Evolutionary conservation across 208 protist species (phyloP).

Genomic region (Hexamita inflata): DNA sequence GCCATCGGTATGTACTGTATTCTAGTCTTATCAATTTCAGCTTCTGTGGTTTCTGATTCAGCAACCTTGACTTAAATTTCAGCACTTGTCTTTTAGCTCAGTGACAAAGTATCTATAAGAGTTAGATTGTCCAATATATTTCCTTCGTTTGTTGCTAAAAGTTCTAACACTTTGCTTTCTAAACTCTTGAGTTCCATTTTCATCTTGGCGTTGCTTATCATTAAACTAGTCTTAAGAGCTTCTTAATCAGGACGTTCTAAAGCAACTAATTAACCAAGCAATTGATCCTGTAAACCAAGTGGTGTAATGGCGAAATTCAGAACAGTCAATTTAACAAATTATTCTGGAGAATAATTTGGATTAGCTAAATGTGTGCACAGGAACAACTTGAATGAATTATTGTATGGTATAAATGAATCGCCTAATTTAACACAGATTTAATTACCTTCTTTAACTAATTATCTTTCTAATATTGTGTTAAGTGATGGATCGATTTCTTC

Average conservation of each 20-base stretch:
- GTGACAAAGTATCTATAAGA: conserved; percentile 85
- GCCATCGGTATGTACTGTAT: conserved; percentile 80
- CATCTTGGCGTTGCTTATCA: conserved; percentile 85
- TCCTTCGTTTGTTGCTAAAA: conserved; percentile 72
- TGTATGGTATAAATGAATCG: conserved; percentile 87
- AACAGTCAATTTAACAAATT: conserved; percentile 86
- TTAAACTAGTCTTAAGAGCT: conserved; percentile 72
- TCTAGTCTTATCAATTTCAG: conserved; percentile 76
- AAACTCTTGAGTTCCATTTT: conserved; percentile 80
- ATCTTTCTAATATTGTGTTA: conserved; percentile 82
- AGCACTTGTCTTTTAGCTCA: conserved; percentile 81
- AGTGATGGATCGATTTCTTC: conserved; percentile 95
- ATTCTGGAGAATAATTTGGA: conserved; percentile 87
- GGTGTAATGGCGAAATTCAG: conserved; percentile 96
- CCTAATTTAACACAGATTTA: conserved; percentile 81
- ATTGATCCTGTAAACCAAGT: conserved; percentile 84
- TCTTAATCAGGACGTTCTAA: conserved; percentile 86
- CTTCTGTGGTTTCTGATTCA: conserved; percentile 73
- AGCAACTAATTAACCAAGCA: conserved; percentile 83
- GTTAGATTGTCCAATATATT: conserved; percentile 93
- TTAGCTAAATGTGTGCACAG: conserved; percentile 89
- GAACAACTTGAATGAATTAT: conserved; percentile 85
- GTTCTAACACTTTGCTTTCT: conserved; percentile 84
- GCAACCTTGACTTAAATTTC: conserved; percentile 84
- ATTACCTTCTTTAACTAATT: conserved; percentile 74